These are phyloP conservation scores for Kwoniella dendrophila DNA, from an alignment of 768 basidiomycete genomes.

Conservation along the genomic window DNA sequence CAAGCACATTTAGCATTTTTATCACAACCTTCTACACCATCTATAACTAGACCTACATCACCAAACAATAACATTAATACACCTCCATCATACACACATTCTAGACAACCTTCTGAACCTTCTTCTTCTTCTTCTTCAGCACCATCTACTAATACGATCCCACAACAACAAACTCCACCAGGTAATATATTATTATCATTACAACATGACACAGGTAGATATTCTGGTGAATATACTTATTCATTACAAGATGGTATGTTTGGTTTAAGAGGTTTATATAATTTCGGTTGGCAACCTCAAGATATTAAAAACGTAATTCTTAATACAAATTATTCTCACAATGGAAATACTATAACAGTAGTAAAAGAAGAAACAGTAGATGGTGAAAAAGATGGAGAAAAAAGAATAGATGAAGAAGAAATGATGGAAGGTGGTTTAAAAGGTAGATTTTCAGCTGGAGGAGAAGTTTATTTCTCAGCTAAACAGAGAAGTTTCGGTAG, in stretches of 20 bases:
- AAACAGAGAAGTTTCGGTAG: constrained; percentile 91
- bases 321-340: constrained; percentile 2
- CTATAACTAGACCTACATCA: constrained; percentile 30
- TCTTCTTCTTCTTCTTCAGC: constrained; percentile 59
- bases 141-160: too few relatives aligned
- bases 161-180: constrained; percentile 50
- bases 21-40: constrained; percentile 58
- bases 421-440: constrained; percentile 86
- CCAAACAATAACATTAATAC: too few relatives aligned
- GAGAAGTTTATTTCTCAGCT: constrained; percentile 89
- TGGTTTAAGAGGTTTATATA: constrained; percentile 83
- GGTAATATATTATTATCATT: constrained; percentile 71
- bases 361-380: constrained; percentile 41
- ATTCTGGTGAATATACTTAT: constrained; percentile 92
- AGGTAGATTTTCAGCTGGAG: constrained; percentile 87
- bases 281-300: constrained; percentile 73
- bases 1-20: constrained; percentile 73
- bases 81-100: constrained; percentile 57
- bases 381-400: constrained; percentile 61
- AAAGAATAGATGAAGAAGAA: constrained; percentile 93
- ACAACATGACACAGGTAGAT: constrained; percentile 89
- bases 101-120: constrained; percentile 41
- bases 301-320: constrained; percentile 22
- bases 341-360: neutral
- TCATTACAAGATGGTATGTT: constrained; percentile 93